Evolutionary conservation across 129 eudicot genomes (phyloP).

Genomic region (Calendula officinalis): DNA sequence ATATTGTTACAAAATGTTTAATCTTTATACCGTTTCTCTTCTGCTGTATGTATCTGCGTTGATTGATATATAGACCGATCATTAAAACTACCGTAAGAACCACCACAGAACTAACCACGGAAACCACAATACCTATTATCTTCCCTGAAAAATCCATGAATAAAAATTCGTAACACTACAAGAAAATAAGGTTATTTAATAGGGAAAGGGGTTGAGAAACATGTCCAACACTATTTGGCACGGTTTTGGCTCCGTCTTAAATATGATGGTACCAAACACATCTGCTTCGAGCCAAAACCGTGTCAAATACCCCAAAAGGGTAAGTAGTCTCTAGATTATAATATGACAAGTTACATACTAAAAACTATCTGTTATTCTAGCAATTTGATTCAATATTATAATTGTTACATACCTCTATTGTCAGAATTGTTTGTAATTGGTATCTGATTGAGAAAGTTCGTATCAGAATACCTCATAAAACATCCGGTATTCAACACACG

Average conservation of each 20-base stretch:
- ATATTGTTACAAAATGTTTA: too few relatives aligned
- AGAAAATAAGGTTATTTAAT: too few relatives aligned
- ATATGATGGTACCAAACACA: too few relatives aligned
- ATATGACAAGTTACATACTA: too few relatives aligned
- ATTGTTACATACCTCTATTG: slow-evolving; percentile 18
- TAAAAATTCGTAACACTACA: not conserved
- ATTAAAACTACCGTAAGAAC: slow-evolving; percentile 42
- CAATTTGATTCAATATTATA: not conserved
- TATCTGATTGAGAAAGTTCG: slow-evolving; percentile 56
- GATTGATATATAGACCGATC: slow-evolving; percentile 47
- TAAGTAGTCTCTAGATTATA: too few relatives aligned
- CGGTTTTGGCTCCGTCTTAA: too few relatives aligned
- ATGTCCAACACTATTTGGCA: too few relatives aligned
- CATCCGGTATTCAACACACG: slow-evolving; percentile 66
- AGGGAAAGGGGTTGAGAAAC: too few relatives aligned
- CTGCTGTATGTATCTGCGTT: slow-evolving; percentile 37
- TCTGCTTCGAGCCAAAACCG: too few relatives aligned
- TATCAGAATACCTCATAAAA: slow-evolving; percentile 73
- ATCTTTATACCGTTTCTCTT: slow-evolving; percentile 56
- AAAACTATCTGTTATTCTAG: not conserved
- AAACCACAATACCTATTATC: slow-evolving; percentile 38
- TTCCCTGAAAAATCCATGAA: slow-evolving; percentile 38
- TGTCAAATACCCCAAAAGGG: too few relatives aligned
- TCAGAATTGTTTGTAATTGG: slow-evolving; percentile 34
- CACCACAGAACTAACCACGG: slow-evolving; percentile 43